These are phyloP conservation scores for Thymus mandschuricus DNA, from an alignment of 257 asterid species.

Conservation along the genomic window DNA sequence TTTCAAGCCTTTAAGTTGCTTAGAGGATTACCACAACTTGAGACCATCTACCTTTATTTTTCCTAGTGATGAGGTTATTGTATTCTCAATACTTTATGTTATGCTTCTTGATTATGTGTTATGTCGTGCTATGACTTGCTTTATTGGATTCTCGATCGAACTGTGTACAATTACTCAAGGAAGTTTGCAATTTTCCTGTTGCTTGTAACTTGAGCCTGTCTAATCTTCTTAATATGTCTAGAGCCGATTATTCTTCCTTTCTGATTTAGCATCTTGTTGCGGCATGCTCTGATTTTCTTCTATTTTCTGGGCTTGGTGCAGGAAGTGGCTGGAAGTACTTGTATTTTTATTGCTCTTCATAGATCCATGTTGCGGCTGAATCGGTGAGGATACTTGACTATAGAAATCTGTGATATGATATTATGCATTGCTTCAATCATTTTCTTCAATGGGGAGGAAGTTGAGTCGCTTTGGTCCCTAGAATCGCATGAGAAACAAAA, in stretches of 20 bases:
- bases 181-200: slow-evolving; percentile 13
- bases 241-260: slow-evolving; percentile 17
- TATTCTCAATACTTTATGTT: slow-evolving; percentile 17
- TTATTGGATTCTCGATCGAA: slow-evolving; percentile 6
- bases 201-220: slow-evolving; percentile 20
- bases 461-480: slow-evolving; percentile 18
- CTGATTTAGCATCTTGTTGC: slow-evolving; percentile 20
- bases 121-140: slow-evolving; percentile 19
- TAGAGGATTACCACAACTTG: slow-evolving; percentile 85
- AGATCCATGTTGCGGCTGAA: slow-evolving; percentile 84
- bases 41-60: slow-evolving; percentile 91
- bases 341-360: slow-evolving; percentile 78
- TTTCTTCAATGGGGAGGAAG: not conserved
- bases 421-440: slow-evolving; percentile 19
- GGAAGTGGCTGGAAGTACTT: slow-evolving; percentile 89
- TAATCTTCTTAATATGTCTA: slow-evolving; percentile 19
- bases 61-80: slow-evolving; percentile 88
- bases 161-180: not conserved
- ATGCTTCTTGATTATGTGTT: slow-evolving; percentile 20
- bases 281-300: slow-evolving; percentile 22
- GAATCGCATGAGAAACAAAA: not conserved
- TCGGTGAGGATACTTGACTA: slow-evolving; percentile 55
- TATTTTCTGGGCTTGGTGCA: slow-evolving; percentile 42
- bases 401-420: slow-evolving; percentile 5
- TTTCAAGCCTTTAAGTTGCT: slow-evolving; percentile 90